phyloP scores from a whole-genome alignment of 176 grass and related monocot species.

The Sorghum bicolor region Sorghum_bicolor_NCBIv3 NC_012872.2:60695001-60695500 shows the following conservation, averaged over 20 bases:
- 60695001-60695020: not conserved
- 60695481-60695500: not conserved
- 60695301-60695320: not conserved
- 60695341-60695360: not conserved
- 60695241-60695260: not conserved
- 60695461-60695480: not conserved
- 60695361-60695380: not conserved
- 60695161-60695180: not conserved
- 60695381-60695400: conserved; percentile 14
- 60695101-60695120: conserved; percentile 13
- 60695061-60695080: conserved; percentile 3
- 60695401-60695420: not conserved
- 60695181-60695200: not conserved
- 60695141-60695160: not conserved
- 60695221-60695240: not conserved
- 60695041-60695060: not conserved
- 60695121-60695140: not conserved
- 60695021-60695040: not conserved
- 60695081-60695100: not conserved
- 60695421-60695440: not conserved
- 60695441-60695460: not conserved
- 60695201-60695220: not conserved
- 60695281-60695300: not conserved
- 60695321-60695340: not conserved
- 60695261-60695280: not conserved